These are phyloP conservation scores for Polygonum aviculare DNA, from an alignment of 148 eudicot species.

Conservation along the genomic window DNA sequence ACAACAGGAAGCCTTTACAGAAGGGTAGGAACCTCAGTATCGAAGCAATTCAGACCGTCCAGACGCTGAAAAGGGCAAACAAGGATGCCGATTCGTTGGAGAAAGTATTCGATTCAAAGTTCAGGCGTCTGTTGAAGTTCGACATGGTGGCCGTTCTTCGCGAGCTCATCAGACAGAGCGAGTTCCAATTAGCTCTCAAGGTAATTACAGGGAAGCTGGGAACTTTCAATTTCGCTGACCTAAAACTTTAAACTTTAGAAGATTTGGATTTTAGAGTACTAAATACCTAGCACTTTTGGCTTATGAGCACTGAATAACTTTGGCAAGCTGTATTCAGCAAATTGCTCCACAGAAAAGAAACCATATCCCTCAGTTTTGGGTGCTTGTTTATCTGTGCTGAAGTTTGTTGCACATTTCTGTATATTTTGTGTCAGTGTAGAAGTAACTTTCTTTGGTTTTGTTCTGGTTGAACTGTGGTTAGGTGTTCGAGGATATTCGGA, in stretches of 20 bases:
- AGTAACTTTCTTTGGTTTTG: background rate
- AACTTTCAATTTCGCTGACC: background rate
- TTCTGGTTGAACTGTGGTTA: background rate
- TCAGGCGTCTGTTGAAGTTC: conserved; percentile 38
- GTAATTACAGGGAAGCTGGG: conserved; percentile 15
- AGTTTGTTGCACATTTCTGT: background rate
- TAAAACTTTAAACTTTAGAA: background rate
- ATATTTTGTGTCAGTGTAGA: background rate
- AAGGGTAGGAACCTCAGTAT: conserved; percentile 53
- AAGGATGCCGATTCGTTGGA: conserved; percentile 16
- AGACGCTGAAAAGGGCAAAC: conserved; percentile 42
- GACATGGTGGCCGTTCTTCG: conserved; percentile 65
- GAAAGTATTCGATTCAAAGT: conserved; percentile 23
- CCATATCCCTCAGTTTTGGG: background rate
- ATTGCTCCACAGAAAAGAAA: background rate
- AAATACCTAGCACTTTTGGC: background rate
- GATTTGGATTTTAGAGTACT: background rate
- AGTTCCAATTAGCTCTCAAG: conserved; percentile 41
- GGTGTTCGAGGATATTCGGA: conserved; percentile 47
- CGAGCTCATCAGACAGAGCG: conserved; percentile 53
- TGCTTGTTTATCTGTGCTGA: background rate
- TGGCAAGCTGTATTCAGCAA: too few relatives aligned
- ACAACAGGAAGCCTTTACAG: conserved; percentile 58
- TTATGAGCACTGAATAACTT: background rate
- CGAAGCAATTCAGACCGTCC: conserved; percentile 59